A percentile compares a stretch with the other conserved stretches of the same genome.
Evolutionary conservation across 495 filamentous ascomycete genomes (phyloP).

Genomic region (Poronia punctata): DNA sequence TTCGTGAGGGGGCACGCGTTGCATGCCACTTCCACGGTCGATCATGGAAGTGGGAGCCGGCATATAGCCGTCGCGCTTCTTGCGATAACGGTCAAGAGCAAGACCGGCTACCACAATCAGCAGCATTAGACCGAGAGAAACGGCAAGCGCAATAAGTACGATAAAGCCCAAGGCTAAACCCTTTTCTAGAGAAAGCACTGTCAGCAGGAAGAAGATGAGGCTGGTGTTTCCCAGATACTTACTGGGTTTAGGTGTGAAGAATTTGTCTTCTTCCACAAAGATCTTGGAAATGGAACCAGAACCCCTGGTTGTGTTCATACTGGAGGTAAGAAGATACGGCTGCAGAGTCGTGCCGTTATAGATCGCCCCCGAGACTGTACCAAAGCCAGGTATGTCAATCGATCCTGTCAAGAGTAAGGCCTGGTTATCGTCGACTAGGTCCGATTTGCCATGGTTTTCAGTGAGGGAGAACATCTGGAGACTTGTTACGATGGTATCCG

Average conservation of each 20-base stretch:
- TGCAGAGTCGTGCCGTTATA: slow-evolving; percentile 72
- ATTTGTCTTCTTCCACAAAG: slow-evolving; percentile 67
- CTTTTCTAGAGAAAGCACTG: slow-evolving; percentile 30
- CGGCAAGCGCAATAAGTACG: slow-evolving; percentile 86
- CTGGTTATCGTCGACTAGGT: slow-evolving; percentile 57
- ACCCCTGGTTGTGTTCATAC: slow-evolving; percentile 53
- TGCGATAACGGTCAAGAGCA: slow-evolving; percentile 73
- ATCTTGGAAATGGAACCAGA: slow-evolving; percentile 59
- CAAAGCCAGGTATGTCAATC: slow-evolving; percentile 66
- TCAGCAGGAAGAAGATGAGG: slow-evolving; percentile 19
- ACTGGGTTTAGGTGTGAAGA: slow-evolving; percentile 42
- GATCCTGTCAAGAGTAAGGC: slow-evolving; percentile 77
- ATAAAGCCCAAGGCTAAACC: slow-evolving; percentile 77
- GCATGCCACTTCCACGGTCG: slow-evolving; percentile 69
- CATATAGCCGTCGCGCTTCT: slow-evolving; percentile 78
- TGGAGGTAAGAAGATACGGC: slow-evolving; percentile 75
- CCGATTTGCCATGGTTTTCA: slow-evolving; percentile 55
- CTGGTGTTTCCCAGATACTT: slow-evolving; percentile 19
- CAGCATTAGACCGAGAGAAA: slow-evolving; percentile 79
- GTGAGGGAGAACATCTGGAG: slow-evolving; percentile 72
- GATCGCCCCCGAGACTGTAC: slow-evolving; percentile 74
- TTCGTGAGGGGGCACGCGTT: slow-evolving; percentile 72
- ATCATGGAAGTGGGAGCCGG: slow-evolving; percentile 68
- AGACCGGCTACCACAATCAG: slow-evolving; percentile 81
- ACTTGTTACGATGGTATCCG: slow-evolving; percentile 62